These are phyloP conservation scores for Trichoderma sp. DNA, from an alignment of 2,329 filamentous ascomycete genomes.

Conservation along the genomic window DNA sequence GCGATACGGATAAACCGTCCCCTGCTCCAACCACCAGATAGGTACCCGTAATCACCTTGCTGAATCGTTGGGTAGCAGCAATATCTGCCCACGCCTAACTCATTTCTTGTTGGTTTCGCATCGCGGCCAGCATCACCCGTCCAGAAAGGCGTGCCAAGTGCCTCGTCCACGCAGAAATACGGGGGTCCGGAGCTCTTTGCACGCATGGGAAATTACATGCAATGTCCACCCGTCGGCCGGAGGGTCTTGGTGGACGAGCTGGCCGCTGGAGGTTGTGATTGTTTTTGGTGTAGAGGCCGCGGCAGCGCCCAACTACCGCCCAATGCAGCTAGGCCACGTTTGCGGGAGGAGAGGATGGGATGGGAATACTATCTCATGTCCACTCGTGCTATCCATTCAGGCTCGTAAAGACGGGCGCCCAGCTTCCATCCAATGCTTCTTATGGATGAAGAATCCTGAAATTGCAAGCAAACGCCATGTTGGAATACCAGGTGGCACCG, in stretches of 20 bases:
- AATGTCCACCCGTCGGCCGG: conserved; percentile 18
- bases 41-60: background rate
- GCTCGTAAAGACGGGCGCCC: no score
- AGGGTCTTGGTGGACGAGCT: conserved; percentile 3
- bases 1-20: background rate
- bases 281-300: conserved; percentile 9
- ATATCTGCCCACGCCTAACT: conserved; percentile 17
- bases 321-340: conserved; percentile 23
- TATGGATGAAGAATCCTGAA: no score
- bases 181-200: conserved; percentile 11
- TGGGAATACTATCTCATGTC: no score
- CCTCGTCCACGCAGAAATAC: background rate
- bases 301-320: conserved; percentile 15
- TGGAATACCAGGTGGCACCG: no score
- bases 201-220: conserved; percentile 23
- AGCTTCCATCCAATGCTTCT: no score
- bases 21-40: background rate
- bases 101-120: conserved; percentile 26
- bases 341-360: background rate
- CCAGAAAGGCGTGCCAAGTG: conserved; percentile 1
- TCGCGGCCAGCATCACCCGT: conserved; percentile 11
- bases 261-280: background rate
- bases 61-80: conserved; percentile 11
- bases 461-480: no score
- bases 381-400: no score